Conservation (phyloP, 2,329 filamentous ascomycete genomes). For the Monilinia fructicola region DNA sequence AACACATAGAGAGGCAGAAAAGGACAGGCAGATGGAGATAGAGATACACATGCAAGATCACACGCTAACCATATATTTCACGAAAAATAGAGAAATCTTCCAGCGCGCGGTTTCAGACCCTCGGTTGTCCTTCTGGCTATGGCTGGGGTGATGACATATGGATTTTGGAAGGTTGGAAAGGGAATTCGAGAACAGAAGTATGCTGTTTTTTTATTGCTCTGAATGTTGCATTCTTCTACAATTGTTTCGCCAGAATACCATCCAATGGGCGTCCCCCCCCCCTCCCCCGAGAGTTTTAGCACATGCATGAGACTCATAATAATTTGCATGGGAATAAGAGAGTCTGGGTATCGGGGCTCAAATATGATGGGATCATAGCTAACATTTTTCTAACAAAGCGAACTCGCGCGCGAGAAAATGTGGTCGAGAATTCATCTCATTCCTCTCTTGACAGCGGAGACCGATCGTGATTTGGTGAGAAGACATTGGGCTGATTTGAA, state of each 20-base stretch:
- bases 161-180: slow-evolving; percentile 81
- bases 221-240: background rate
- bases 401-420: slow-evolving; percentile 95
- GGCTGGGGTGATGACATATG: slow-evolving; percentile 78
- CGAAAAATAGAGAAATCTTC: slow-evolving; percentile 76
- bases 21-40: background rate
- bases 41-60: background rate
- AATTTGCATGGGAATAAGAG: no score
- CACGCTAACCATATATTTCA: background rate
- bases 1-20: background rate
- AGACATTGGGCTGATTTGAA: slow-evolving; percentile 82
- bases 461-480: slow-evolving; percentile 91
- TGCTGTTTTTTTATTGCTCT: background rate
- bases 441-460: slow-evolving; percentile 90
- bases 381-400: slow-evolving; percentile 46
- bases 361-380: slow-evolving; percentile 12
- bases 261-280: no score
- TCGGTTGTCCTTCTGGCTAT: slow-evolving; percentile 74
- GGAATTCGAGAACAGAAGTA: slow-evolving; percentile 86
- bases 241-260: no score
- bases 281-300: no score
- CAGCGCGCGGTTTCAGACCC: slow-evolving; percentile 85
- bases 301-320: no score
- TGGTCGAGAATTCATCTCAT: slow-evolving; percentile 96
- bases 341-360: background rate